Evolutionary conservation across 192 early-diverging fungal genomes (phyloP), one percentile per base, ranked within the genome.

Genomic region (Phlyctochytrium bullatum): DNA sequence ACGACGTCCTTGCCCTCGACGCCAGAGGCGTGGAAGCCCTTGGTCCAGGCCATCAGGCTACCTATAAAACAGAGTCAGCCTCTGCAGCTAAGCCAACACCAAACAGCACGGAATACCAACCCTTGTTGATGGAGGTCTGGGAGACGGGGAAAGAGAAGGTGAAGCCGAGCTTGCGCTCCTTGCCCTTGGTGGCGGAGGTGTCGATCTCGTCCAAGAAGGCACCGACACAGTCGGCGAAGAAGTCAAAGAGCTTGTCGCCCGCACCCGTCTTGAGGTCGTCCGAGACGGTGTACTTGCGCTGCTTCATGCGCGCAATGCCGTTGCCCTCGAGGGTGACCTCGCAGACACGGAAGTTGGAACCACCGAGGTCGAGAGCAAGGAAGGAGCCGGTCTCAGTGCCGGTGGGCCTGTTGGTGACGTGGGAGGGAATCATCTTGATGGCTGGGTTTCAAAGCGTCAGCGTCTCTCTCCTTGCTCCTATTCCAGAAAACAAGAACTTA

Each of bases 81-180:
- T 24, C 50, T 20, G 50, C 50, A 2, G 24, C 24, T 20, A 59
- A 23, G 57, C 30, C 16, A n/a, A 51, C 16, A 51, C n/a, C 16
- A 51, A 17, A n/a, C 16, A 51, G 16, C 3, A 50, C 3, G 30
- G 2, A 2, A 54, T 2, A n/a, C 52, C 28, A 34, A 75, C 82
- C 82, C 52, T 69, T 72, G 67, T 81, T 75, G 34, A 85, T 69
- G 50, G 65, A 70, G 0, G 76, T 88, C 71, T 98, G 96, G 53
- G 86, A 72, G 32, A 95, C 91, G 3, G 96, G 93, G 78, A 96
- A 98, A 27, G 91, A 93, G 74, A 98, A 98, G 10, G 94, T 96
- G 73, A 91, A 98, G 27, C 96, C 96, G 47, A 79, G 34, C 53
- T 79, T 76, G 47, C 69, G 52, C 40, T 58, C 63, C 33, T 27